phyloP scores from a whole-genome alignment of 1,284 basidiomycete species.

The Albatrellus sp. region DNA sequence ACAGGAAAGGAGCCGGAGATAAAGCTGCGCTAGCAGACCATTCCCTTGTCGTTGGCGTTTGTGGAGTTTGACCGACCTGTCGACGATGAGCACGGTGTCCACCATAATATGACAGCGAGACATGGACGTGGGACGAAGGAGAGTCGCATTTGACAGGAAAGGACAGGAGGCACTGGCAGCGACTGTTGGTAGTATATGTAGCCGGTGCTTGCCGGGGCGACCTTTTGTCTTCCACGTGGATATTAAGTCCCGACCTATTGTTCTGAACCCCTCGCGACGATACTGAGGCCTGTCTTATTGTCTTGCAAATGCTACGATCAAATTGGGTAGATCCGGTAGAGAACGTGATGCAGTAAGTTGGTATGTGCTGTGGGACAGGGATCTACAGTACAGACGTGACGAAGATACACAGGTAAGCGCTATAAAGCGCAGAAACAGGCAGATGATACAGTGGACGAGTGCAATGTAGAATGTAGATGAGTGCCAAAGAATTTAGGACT shows the following conservation, averaged over 20 bases:
- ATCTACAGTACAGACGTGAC: background rate
- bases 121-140: constrained; percentile 4
- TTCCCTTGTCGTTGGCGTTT: background rate
- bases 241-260: constrained; percentile 7
- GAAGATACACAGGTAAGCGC: background rate
- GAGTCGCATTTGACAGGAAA: background rate
- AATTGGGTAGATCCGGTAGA: background rate
- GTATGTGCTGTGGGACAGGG: background rate
- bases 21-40: no score
- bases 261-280: background rate
- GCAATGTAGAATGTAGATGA: no score
- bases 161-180: background rate
- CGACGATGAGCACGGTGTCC: background rate
- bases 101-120: no score
- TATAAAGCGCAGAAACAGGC: no score
- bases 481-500: no score
- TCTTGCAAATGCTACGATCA: background rate
- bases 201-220: background rate
- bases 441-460: no score
- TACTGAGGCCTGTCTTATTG: background rate
- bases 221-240: constrained; percentile 7
- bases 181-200: constrained; percentile 5
- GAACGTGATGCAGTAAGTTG: background rate
- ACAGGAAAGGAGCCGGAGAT: no score
- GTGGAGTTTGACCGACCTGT: background rate